These are phyloP conservation scores for Botrytis medusae DNA, from an alignment of 2,329 filamentous ascomycete genomes.

Conservation along the genomic window DNA sequence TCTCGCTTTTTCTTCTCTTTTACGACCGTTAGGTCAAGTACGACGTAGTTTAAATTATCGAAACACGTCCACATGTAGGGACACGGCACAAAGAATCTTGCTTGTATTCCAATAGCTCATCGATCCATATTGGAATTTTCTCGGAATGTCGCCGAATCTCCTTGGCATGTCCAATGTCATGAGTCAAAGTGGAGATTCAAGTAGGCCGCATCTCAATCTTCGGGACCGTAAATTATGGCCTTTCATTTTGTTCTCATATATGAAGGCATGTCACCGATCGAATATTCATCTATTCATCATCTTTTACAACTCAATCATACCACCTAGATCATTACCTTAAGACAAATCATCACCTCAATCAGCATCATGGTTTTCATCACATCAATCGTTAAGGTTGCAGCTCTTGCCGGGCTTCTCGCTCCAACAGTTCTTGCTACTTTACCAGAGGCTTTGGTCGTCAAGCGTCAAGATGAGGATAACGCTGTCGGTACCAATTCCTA, in stretches of 20 bases:
- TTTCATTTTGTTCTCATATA: background rate
- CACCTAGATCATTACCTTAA: background rate
- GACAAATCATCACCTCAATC: background rate
- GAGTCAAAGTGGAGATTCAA: background rate
- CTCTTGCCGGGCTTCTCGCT: background rate
- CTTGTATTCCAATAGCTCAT: background rate
- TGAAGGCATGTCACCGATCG: background rate
- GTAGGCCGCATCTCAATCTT: background rate
- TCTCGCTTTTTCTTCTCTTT: background rate
- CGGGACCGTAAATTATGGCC: background rate
- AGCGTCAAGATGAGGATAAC: background rate
- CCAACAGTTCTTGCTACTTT: background rate
- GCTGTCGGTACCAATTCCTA: background rate
- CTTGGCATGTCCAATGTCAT: background rate
- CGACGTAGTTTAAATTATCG: background rate
- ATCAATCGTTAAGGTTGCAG: background rate
- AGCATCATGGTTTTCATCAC: background rate
- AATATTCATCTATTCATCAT: background rate
- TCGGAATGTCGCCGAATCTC: background rate
- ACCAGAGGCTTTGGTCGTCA: background rate
- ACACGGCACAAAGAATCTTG: background rate
- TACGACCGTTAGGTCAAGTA: background rate
- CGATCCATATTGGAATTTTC: background rate
- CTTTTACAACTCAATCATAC: background rate
- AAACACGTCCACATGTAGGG: background rate